Evolutionary conservation across 805 yeast genomes (phyloP), one percentile per base, ranked within the genome.

Genomic region (Candida wancherniae): DNA sequence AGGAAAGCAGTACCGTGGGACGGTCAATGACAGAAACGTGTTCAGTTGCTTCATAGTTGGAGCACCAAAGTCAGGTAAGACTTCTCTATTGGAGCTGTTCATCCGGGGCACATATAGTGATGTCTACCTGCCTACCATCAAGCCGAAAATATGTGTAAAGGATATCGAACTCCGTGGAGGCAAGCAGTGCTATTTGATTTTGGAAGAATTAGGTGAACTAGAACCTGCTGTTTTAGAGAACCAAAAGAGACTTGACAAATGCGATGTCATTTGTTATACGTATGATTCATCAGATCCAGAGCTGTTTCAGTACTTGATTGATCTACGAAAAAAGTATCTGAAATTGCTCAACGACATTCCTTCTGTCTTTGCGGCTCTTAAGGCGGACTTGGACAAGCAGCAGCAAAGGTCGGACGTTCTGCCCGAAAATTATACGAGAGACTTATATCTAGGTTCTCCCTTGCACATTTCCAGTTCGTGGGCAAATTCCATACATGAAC

Each of bases 201-300:
- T 92, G 31, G 95, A 90, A 53, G 99, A 92, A 48, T 61, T 87
- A 22, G 96, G 95, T 0, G 94, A 84, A 40, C 61, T 83, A 18
- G 95, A 85, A 51, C 77, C 84, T 0, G 94, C 92, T 0, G 75
- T 87, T 4, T 54, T 90, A 15, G 90, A 77, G 28, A 85, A 88
- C 51, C 69, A 68, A 21, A 53, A 62, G 10, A 69, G 86, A 30
- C 55, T 90, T 7, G 84, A 82, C 33, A 82, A 81, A 30, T 92
- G 97, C 58, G 99, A 92, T 54, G 95, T 87, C 3, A 53, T 92
- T 1, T 92, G 97, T 55, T 71, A 84, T 49, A 71, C 87, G 0
- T 92, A 92, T 56, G 99, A 92, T 53, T 86, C 97, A 0, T 80
- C 96, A 0, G 97, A 92, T 51, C 97, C 99, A 0, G 94, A 90